phyloP scores from a whole-genome alignment of 2,329 filamentous ascomycete species.

The Monosporascus cannonballus region DNA sequence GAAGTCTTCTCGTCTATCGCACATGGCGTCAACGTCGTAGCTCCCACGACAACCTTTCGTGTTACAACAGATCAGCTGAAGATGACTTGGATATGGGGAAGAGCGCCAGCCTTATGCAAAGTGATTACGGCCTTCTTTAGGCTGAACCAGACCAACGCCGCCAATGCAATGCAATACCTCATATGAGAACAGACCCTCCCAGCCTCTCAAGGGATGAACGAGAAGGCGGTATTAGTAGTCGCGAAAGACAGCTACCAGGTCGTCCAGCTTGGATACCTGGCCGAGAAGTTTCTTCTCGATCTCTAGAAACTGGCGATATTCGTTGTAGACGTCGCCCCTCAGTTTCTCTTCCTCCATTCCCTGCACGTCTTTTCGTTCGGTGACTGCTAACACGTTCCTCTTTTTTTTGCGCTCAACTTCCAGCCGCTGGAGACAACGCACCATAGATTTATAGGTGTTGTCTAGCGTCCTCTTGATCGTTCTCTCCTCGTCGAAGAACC shows the following conservation, averaged over 20 bases:
- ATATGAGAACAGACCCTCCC: not conserved
- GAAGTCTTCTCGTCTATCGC: not conserved
- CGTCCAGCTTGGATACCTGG: slow-evolving; percentile 76
- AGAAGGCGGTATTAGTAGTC: slow-evolving; percentile 55
- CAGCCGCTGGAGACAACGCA: slow-evolving; percentile 74
- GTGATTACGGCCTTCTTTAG: slow-evolving; percentile 2
- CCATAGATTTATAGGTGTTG: slow-evolving; percentile 84
- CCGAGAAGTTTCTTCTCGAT: slow-evolving; percentile 69
- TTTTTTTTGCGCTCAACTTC: slow-evolving; percentile 68
- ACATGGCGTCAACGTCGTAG: not conserved
- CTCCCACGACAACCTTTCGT: not conserved
- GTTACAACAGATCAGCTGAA: not conserved
- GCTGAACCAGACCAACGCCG: slow-evolving; percentile 11
- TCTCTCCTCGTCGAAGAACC: slow-evolving; percentile 78
- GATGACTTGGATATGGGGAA: not conserved
- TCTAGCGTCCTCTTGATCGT: slow-evolving; percentile 67
- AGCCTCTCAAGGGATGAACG: not conserved
- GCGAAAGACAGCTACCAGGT: slow-evolving; percentile 73
- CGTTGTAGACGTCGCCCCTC: slow-evolving; percentile 63
- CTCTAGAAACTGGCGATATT: slow-evolving; percentile 52
- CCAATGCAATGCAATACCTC: slow-evolving; percentile 12
- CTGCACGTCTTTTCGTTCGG: slow-evolving; percentile 78
- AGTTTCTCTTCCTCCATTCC: slow-evolving; percentile 79
- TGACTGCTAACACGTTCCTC: slow-evolving; percentile 69
- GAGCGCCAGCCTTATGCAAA: slow-evolving; percentile 14